A percentile compares a stretch with the other conserved stretches of the same genome.
Conservation (phyloP, 441 rosid genomes). For the Adansonia grandidieri region DNA sequence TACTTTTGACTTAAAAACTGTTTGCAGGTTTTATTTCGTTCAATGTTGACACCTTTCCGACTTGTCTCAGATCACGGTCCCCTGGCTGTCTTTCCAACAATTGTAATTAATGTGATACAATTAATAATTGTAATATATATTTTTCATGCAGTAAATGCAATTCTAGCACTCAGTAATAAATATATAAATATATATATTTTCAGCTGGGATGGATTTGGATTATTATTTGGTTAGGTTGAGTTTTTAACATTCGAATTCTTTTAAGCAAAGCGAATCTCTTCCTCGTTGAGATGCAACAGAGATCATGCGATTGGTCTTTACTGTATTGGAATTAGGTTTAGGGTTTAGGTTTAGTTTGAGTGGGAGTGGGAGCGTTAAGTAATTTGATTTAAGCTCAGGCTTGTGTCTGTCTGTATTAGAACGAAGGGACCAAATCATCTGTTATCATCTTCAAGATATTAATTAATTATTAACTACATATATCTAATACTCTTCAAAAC, state of each 20-base stretch:
- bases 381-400: conserved; percentile 36
- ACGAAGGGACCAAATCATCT: conserved; percentile 32
- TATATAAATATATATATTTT: no score
- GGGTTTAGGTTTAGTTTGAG: background rate
- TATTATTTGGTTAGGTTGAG: conserved; percentile 36
- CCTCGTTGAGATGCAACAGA: background rate
- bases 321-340: no score
- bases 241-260: background rate
- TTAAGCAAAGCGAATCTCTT: background rate
- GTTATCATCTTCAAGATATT: background rate
- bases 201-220: background rate
- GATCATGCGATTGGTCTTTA: no score
- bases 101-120: no score
- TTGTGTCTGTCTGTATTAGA: conserved; percentile 32
- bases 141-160: no score
- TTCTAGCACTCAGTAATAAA: no score
- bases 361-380: conserved; percentile 16
- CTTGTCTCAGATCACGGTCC: conserved; percentile 6
- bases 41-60: conserved; percentile 33
- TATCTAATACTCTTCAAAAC: no score
- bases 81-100: conserved; percentile 20
- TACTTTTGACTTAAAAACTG: conserved; percentile 17
- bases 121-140: no score
- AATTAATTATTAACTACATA: no score
- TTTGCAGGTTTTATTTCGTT: conserved; percentile 36